Evolutionary conservation across 768 basidiomycete species (phyloP).

Genomic region (Tephrocybe sp.): DNA sequence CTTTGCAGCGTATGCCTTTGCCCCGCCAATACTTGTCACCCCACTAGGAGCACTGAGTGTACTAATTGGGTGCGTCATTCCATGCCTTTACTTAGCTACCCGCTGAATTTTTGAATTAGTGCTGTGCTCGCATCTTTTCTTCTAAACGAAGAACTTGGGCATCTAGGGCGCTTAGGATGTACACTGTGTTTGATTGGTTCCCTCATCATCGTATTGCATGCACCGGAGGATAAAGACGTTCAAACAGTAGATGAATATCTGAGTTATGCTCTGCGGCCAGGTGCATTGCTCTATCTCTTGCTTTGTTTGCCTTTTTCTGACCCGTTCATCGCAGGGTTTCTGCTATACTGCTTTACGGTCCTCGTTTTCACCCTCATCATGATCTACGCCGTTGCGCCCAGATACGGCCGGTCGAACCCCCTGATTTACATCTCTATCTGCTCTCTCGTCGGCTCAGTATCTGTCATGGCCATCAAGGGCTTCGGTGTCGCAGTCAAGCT

Average conservation of each 20-base stretch:
- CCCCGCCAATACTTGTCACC: conserved; percentile 97
- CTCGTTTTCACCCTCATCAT: conserved; percentile 79
- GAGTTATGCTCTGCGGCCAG: conserved; percentile 89
- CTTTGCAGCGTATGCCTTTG: conserved; percentile 97
- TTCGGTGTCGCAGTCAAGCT: conserved; percentile 97
- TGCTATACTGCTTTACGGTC: conserved; percentile 87
- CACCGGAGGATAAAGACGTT: conserved; percentile 93
- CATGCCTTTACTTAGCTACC: background rate
- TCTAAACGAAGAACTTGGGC: conserved; percentile 90
- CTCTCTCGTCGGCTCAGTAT: conserved; percentile 91
- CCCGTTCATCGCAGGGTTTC: conserved; percentile 59
- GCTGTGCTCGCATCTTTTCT: conserved; percentile 94
- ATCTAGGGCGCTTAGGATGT: conserved; percentile 87
- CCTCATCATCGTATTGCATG: conserved; percentile 92
- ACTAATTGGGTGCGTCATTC: conserved; percentile 80
- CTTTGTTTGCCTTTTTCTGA: background rate
- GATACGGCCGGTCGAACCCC: conserved; percentile 84
- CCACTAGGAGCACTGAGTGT: conserved; percentile 97
- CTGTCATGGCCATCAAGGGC: conserved; percentile 99
- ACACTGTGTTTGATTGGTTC: conserved; percentile 84
- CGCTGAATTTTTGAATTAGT: conserved; percentile 39
- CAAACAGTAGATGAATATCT: conserved; percentile 93
- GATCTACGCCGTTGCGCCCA: conserved; percentile 85
- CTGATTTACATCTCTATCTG: conserved; percentile 95
- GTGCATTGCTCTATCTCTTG: conserved; percentile 38